phyloP scores from a whole-genome alignment of 2,329 filamentous ascomycete genomes.

The Xylariaceae sp. region DNA sequence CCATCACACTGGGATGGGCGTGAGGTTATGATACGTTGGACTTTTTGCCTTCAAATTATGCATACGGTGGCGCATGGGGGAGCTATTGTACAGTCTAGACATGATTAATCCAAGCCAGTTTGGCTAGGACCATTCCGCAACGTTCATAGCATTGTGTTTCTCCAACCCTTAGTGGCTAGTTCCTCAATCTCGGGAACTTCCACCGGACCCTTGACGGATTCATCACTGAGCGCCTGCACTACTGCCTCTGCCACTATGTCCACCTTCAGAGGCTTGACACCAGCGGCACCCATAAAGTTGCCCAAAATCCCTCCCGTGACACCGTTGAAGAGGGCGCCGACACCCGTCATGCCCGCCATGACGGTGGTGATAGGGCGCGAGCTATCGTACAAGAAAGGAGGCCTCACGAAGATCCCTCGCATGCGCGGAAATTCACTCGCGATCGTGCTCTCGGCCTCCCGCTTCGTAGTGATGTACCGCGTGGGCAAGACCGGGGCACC shows the following conservation, averaged over 20 bases:
- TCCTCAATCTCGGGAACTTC: conserved; percentile 77
- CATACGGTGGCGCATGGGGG: conserved; percentile 13
- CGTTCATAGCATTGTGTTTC: conserved; percentile 75
- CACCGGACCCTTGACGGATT: conserved; percentile 67
- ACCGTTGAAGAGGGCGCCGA: conserved; percentile 72
- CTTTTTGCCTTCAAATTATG: background rate
- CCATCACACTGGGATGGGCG: background rate
- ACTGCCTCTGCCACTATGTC: conserved; percentile 86
- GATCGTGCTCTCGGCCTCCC: conserved; percentile 80
- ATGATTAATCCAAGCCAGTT: conserved; percentile 16
- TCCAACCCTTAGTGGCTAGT: conserved; percentile 78
- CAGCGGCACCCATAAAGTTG: conserved; percentile 75
- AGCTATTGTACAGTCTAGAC: conserved; percentile 26
- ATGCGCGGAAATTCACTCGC: conserved; percentile 67
- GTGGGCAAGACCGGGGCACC: conserved; percentile 80
- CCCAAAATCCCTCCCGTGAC: conserved; percentile 72
- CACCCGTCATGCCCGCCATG: conserved; percentile 72
- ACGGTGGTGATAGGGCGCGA: conserved; percentile 79
- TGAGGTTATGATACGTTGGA: background rate
- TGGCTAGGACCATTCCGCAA: background rate
- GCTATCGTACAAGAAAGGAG: conserved; percentile 85
- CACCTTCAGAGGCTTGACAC: conserved; percentile 80
- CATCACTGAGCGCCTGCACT: conserved; percentile 79
- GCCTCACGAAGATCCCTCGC: conserved; percentile 76
- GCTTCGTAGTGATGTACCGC: conserved; percentile 86